These are phyloP conservation scores for Neurospora hispaniola DNA, from an alignment of 495 filamentous ascomycete species.

Conservation along the genomic window DNA sequence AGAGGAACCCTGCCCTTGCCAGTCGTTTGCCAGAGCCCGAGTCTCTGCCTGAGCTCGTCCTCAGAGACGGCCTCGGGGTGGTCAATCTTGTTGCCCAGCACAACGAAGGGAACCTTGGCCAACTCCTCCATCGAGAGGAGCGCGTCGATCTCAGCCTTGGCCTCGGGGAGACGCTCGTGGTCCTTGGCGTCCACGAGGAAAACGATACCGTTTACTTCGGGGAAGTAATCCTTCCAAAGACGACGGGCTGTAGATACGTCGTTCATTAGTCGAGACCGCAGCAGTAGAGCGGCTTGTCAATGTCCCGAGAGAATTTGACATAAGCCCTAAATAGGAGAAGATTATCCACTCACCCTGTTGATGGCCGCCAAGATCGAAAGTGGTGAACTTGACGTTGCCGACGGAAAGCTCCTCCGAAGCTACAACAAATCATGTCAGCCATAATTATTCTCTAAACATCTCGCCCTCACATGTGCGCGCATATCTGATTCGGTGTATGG, in stretches of 20 bases:
- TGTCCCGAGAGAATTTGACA: not conserved
- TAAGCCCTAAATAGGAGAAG: not conserved
- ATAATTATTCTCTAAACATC: constrained; percentile 3
- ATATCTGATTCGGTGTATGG: not conserved
- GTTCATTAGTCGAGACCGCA: not conserved
- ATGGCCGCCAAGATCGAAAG: constrained; percentile 95
- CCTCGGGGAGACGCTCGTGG: constrained; percentile 82
- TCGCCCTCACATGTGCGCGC: constrained; percentile 6
- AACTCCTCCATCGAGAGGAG: constrained; percentile 90
- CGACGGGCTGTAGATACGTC: constrained; percentile 56
- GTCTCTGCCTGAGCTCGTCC: constrained; percentile 81
- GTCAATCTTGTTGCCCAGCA: constrained; percentile 98
- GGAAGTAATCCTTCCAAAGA: constrained; percentile 98
- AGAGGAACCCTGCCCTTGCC: constrained; percentile 95
- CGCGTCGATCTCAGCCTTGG: constrained; percentile 92
- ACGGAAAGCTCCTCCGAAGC: constrained; percentile 95
- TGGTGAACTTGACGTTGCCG: constrained; percentile 93
- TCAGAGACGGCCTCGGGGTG: constrained; percentile 90
- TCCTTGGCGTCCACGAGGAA: constrained; percentile 98
- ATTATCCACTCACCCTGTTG: constrained; percentile 62
- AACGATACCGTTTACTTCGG: constrained; percentile 94
- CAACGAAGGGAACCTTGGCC: constrained; percentile 83
- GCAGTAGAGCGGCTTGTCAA: not conserved
- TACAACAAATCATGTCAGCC: constrained; percentile 24
- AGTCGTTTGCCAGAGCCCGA: constrained; percentile 92